Conservation (phyloP, 2,329 filamentous ascomycete genomes). For the Monosporascus sp. region DNA sequence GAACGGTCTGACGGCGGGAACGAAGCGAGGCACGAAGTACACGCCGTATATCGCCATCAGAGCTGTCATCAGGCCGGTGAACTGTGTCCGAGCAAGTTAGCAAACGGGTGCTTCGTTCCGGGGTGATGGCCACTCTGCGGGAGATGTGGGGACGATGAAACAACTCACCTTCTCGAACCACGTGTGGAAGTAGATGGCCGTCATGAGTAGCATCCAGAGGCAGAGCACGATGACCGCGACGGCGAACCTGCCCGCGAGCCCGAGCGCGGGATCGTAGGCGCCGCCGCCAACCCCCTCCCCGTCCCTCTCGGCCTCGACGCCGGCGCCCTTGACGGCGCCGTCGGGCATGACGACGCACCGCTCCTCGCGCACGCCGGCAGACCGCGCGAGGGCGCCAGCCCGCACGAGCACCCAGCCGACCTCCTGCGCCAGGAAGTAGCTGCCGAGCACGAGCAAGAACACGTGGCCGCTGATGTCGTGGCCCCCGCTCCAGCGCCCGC, state of each 20-base stretch:
- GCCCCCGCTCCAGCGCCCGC: slow-evolving; percentile 84
- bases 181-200: slow-evolving; percentile 95
- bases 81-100: slow-evolving; percentile 22
- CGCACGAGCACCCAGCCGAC: slow-evolving; percentile 53
- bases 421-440: slow-evolving; percentile 76
- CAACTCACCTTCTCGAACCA: slow-evolving; percentile 86
- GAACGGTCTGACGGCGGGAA: slow-evolving; percentile 39
- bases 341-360: slow-evolving; percentile 60
- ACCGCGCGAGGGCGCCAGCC: slow-evolving; percentile 25
- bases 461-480: slow-evolving; percentile 96
- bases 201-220: slow-evolving; percentile 98
- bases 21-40: slow-evolving; percentile 47
- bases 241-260: slow-evolving; percentile 50
- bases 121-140: background rate
- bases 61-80: slow-evolving; percentile 49
- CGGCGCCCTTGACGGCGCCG: slow-evolving; percentile 57
- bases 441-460: slow-evolving; percentile 83
- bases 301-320: slow-evolving; percentile 36
- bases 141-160: background rate
- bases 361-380: slow-evolving; percentile 49
- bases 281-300: slow-evolving; percentile 5
- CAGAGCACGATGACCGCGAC: slow-evolving; percentile 62
- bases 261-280: slow-evolving; percentile 30
- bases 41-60: slow-evolving; percentile 40
- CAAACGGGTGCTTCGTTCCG: background rate